A percentile compares a stretch with the other conserved stretches of the same genome.
Evolutionary conservation across 345 rosid genomes (phyloP).

Genomic region (Hirschfeldia incana): DNA sequence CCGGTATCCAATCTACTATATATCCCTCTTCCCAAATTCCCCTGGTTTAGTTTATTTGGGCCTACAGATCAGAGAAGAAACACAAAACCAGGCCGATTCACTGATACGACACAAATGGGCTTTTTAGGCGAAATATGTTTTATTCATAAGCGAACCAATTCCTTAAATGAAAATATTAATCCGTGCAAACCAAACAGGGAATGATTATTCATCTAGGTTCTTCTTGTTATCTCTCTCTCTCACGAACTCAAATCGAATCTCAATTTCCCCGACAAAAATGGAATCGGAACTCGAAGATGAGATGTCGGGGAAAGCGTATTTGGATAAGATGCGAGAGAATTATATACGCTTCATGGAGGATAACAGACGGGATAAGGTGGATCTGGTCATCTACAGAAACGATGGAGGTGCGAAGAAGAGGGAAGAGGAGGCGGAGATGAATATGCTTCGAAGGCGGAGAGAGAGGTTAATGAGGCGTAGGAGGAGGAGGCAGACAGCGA

Average conservation of each 20-base stretch:
- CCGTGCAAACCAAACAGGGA: no score
- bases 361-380: background rate
- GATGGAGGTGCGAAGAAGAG: background rate
- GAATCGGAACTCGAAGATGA: background rate
- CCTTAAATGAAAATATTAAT: no score
- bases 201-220: no score
- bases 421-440: background rate
- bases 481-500: background rate
- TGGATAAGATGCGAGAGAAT: background rate
- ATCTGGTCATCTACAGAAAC: background rate
- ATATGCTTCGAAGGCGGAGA: constrained; percentile 13
- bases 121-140: no score
- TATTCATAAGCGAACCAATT: no score
- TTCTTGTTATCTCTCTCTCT: background rate
- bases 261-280: background rate
- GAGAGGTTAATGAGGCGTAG: constrained; percentile 15
- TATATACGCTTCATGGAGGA: background rate
- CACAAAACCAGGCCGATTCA: no score
- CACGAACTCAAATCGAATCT: background rate
- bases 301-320: background rate
- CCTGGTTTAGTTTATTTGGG: no score
- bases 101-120: no score
- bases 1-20: background rate
- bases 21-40: no score
- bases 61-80: no score